Conservation (phyloP, 495 filamentous ascomycete genomes). For the Aspergillus avenaceus region DNA sequence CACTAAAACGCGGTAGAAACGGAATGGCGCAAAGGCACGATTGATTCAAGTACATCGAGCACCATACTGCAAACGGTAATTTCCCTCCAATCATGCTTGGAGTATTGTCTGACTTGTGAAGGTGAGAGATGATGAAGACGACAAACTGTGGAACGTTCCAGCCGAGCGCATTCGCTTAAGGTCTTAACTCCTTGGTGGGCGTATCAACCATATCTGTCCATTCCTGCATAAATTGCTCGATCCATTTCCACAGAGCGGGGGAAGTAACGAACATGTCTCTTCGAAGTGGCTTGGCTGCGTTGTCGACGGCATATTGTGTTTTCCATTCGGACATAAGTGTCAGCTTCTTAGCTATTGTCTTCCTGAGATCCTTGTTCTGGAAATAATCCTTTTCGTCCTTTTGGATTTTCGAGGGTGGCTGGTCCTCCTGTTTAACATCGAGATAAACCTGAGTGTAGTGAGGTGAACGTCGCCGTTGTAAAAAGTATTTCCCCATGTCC, state of each 20-base stretch:
- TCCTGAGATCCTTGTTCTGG: constrained; percentile 5
- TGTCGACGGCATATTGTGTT: constrained; percentile 10
- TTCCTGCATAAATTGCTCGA: constrained; percentile 13
- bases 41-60: too few species aligned
- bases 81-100: too few species aligned
- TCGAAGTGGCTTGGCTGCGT: constrained; percentile 14
- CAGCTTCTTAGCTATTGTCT: constrained; percentile 23
- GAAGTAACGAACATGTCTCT: constrained; percentile 22
- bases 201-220: constrained; percentile 18
- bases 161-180: too few species aligned
- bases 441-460: constrained; percentile 16
- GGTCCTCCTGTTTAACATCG: constrained; percentile 15
- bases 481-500: constrained; percentile 12
- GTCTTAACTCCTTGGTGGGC: too few species aligned
- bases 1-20: too few species aligned
- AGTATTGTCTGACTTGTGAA: too few species aligned
- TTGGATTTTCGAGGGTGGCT: constrained; percentile 12
- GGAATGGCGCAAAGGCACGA: too few species aligned
- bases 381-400: constrained; percentile 20
- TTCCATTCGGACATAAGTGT: constrained; percentile 24
- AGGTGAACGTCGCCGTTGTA: constrained; percentile 11
- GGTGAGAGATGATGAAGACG: too few species aligned
- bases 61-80: too few species aligned
- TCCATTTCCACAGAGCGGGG: constrained; percentile 19
- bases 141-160: too few species aligned